Evolutionary conservation across 2,329 filamentous ascomycete species (phyloP), one percentile per base, ranked within the genome.

Genomic region (Fusarium algeriense): DNA sequence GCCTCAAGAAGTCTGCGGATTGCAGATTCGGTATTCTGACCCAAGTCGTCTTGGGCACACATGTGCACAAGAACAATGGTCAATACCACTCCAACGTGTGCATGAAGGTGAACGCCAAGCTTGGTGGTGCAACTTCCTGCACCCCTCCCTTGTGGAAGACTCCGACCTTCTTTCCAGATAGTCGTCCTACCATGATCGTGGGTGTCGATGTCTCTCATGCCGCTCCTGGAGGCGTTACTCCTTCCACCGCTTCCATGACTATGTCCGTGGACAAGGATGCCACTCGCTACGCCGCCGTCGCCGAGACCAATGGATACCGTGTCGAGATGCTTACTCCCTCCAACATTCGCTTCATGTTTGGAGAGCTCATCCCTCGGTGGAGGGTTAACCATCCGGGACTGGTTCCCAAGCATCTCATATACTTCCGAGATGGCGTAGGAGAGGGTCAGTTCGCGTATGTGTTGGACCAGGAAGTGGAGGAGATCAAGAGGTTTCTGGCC

Each of bases 81-180:
- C 96, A 99, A 76, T 98, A 98, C 81, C 92, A 93, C 76, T 96
- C 93, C 2, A 99, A 99, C 69, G 94, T 99, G 1, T 88, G 90
- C 70, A 96, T 99, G 93, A 99, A 99, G 84, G 90, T 99, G 72
- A 98, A 99, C 75, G 92, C 93, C 6, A 99, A 99, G 84, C 87
- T 99, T 5, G 96, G 96, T 17, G 96, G 96, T 9, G 87, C 89
- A 0, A 98, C 94, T 2, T 90, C 83, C 56, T 85, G 79, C 46
- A 81, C 81, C 2, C 69, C 71, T 15, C 75, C 79, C 8, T 77
- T 81, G 1, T 82, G 80, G 80, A 80, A 77, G 50, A 67, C 74
- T 1, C 52, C 67, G 0, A 80, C 77, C 0, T 83, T 81, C 65
- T 83, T 83, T 54, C 81, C 81, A 1, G 77, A 78, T 3, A 78